A percentile compares a stretch with the other conserved stretches of the same genome.
These are phyloP conservation scores for Aureobasidium sp. DNA, from an alignment of 2,329 filamentous ascomycete genomes.

Conservation along the genomic window DNA sequence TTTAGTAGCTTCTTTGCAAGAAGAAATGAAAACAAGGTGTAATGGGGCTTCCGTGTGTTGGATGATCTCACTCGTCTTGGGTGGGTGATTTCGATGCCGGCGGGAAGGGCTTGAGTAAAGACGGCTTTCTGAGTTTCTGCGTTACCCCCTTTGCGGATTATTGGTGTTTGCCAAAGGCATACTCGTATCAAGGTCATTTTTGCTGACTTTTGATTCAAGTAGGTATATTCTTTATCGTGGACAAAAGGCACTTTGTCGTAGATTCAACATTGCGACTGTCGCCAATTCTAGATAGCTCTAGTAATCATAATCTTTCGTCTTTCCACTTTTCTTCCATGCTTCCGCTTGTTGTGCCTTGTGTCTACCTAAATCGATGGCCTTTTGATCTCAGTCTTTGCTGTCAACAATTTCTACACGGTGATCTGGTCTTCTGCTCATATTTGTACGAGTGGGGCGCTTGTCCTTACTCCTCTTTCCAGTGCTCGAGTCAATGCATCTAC, in stretches of 20 bases:
- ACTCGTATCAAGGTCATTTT: not conserved
- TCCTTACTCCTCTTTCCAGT: not conserved
- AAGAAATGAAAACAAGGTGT: constrained; percentile 17
- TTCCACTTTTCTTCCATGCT: not conserved
- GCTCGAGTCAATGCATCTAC: not conserved
- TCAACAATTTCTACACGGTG: no score
- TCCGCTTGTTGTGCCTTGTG: not conserved
- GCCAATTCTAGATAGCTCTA: not conserved
- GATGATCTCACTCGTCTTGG: constrained; percentile 29
- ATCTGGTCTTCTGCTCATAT: no score
- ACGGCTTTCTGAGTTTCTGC: constrained; percentile 30
- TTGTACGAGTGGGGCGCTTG: not conserved
- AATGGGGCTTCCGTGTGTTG: constrained; percentile 29
- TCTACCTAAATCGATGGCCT: no score
- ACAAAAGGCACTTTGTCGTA: not conserved
- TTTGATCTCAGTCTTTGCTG: no score
- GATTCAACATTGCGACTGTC: constrained; percentile 4
- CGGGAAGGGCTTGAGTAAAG: constrained; percentile 31
- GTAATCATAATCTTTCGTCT: not conserved
- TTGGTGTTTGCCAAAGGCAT: not conserved
- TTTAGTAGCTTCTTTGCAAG: constrained; percentile 1
- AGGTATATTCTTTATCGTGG: not conserved
- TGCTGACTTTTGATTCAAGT: constrained; percentile 13
- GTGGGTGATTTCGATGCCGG: constrained; percentile 28
- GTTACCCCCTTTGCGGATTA: not conserved